Base-by-base conservation (phyloP, 2,329 filamentous ascomycete genomes). In the Paraphaeosphaeria minitans region DNA sequence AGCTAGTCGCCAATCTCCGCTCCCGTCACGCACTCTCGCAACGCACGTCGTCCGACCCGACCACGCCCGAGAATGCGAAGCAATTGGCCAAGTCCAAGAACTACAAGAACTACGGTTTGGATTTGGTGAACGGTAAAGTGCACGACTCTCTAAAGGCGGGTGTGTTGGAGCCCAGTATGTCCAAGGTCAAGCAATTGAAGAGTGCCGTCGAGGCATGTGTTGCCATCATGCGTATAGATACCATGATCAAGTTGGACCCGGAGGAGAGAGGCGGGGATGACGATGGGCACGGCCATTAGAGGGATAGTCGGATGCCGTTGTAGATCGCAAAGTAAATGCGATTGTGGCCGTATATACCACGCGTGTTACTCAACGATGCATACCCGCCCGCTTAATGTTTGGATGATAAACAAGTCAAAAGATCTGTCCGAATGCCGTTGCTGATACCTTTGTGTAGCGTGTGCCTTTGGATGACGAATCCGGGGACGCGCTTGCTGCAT, bases 201-300 rank as follows among this genome's bases (percentile, higher is more conserved):
- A 96, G 91, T 80, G 95, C 95, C 29, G 95, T 99, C 51, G 95
- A 99, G 82, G 95, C 95, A 56, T 98, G 95, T 79, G 96, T 99
- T 79, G 91, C 93, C 75, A 98, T 99, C 77, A 98, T 99, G 95
- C 87, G 95, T 73, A 99, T 99, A 76, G 95, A 99, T 82, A 98
- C 95, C 66, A 84, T 99, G 80, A 98, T 99, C 81, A 96, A 96
- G 84, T 82, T 99, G 78, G 95, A 99, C 83, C 93, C 93, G 19
- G 93, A 97, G 83, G 86, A 89, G 82, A 84, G 85, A 74, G 83
- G 81, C 42, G 85, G 79, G 4, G 87, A 87, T 67, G 90, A 96
- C 80, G 91, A 95, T 72, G 93, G 92, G 57, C 92, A 96, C 80
- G 92, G 89, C 55, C 92, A 96, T 81, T 95, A 73, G 63, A 59